Conservation (phyloP, 495 filamentous ascomycete species). For the Xanthoparmelia taractica region DNA sequence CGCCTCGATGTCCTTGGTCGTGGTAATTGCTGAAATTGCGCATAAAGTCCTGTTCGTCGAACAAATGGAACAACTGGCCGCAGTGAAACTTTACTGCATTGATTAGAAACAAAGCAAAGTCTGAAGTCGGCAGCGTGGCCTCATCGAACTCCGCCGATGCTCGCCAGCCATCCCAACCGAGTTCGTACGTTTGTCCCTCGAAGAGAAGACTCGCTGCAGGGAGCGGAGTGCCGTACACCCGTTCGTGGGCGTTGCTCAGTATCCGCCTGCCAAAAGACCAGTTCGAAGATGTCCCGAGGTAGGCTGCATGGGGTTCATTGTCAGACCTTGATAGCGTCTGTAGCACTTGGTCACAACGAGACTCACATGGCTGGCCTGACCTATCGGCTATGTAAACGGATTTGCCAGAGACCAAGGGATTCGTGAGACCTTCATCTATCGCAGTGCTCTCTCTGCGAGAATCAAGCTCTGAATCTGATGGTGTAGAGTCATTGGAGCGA, state of each 20-base stretch:
- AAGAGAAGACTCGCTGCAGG: slow-evolving; percentile 35
- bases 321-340: neutral
- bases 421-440: slow-evolving; percentile 28
- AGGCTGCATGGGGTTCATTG: slow-evolving; percentile 27
- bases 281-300: slow-evolving; percentile 41
- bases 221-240: slow-evolving; percentile 32
- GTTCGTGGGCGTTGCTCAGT: slow-evolving; percentile 36
- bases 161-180: slow-evolving; percentile 37
- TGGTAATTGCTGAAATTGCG: slow-evolving; percentile 33
- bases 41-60: slow-evolving; percentile 40
- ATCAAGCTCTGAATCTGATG: neutral
- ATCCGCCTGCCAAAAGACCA: slow-evolving; percentile 41
- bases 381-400: slow-evolving; percentile 34
- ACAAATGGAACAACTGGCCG: slow-evolving; percentile 40
- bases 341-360: neutral
- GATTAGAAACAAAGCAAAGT: slow-evolving; percentile 32
- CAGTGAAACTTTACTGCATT: slow-evolving; percentile 36
- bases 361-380: slow-evolving; percentile 31
- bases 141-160: slow-evolving; percentile 25
- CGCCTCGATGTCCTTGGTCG: slow-evolving; percentile 26
- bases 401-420: slow-evolving; percentile 35
- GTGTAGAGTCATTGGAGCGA: neutral
- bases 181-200: slow-evolving; percentile 36
- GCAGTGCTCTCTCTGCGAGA: slow-evolving; percentile 15
- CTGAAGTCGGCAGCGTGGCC: slow-evolving; percentile 33